Base-by-base conservation (phyloP, 176 grass and related monocot species). In the Musa beccarii region DNA sequence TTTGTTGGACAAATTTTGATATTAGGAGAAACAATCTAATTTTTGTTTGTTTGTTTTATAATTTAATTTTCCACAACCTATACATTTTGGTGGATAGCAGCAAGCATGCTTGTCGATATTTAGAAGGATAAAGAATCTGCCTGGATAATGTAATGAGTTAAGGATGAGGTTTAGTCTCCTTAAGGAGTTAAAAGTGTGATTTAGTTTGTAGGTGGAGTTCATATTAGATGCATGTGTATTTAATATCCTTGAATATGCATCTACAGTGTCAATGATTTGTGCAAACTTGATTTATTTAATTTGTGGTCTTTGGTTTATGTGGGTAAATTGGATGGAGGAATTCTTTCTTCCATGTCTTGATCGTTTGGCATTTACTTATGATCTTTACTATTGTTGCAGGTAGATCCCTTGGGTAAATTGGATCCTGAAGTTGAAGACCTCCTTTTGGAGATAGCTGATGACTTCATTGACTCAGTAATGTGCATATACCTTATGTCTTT, bases 401-500 rank as follows among this genome's bases (percentile, higher is more conserved):
- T 99, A 23, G 91, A 99, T 78, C 96, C 91, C 67, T 72, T 72
- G 53, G 83, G 85, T 66, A 95, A 83, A 75, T 26, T 95, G 81
- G 90, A 89, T 82, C 79, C 90, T 81, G 85, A 87, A 49, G 75
- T 87, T 77, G 96, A 99, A 92, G 91, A 95, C 49, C 62, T 95
- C 10, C 74, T 95, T 82, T 83, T 99, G 78, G 86, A 92, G 66
- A 78, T 88, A 16, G 96, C 89, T 78, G 96, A 95, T 76, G 90
- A 89, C 77, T 99, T 95, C 84, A 83, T 99, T 83, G 83, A 92
- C 51, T 99, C 96, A 59, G 96, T 99, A 87, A 75, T 51, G 4
- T 80, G 54, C 52, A 63, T 65, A 75, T 13, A 72, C 12, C 68
- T 79, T 77, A 66, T 67, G 79, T 73, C 51, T 52, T 72, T 59